Evolutionary conservation across 1,139 yeast species (phyloP).

Genomic region (Debaryomyces singareniensis): DNA sequence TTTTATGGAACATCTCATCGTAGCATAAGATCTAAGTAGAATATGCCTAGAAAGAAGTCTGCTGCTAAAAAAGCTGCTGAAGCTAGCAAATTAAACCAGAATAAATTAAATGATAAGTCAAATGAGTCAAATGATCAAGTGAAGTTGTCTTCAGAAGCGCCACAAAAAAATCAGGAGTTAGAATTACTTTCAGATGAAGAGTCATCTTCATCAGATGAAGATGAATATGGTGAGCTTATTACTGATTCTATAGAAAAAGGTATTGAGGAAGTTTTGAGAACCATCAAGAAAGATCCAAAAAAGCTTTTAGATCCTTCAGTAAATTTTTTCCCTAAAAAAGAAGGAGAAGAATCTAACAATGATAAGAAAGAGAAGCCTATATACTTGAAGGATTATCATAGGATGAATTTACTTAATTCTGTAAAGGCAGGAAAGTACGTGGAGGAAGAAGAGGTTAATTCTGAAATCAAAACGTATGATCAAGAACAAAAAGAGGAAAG

Average conservation of each 20-base stretch:
- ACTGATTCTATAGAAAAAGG: conserved; percentile 85
- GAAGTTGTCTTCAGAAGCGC: too few relatives aligned
- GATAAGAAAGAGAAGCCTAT: conserved; percentile 60
- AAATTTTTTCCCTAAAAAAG: conserved; percentile 67
- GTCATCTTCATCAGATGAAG: conserved; percentile 70
- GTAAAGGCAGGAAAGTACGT: conserved; percentile 42
- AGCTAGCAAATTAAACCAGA: conserved; percentile 12
- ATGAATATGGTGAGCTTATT: conserved; percentile 81
- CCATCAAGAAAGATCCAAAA: conserved; percentile 61
- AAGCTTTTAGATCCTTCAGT: conserved; percentile 60
- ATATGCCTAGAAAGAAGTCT: conserved; percentile 84
- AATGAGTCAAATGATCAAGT: conserved; percentile 12
- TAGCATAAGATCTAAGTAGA: conserved; percentile 1
- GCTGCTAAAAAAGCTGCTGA: conserved; percentile 74
- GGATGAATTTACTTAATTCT: conserved; percentile 69
- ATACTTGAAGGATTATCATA: conserved; percentile 86
- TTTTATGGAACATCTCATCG: conserved; percentile 9
- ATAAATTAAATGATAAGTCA: conserved; percentile 1
- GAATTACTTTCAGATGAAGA: conserved; percentile 17
- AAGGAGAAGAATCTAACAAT: conserved; percentile 13
- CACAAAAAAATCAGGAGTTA: conserved; percentile 4
- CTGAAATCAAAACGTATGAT: conserved; percentile 62
- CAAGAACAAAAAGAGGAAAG: conserved; percentile 75
- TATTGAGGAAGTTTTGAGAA: conserved; percentile 61
- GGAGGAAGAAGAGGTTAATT: conserved; percentile 35